phyloP scores from a whole-genome alignment of 331 rosid genomes.

The Malus hybrid region DNA sequence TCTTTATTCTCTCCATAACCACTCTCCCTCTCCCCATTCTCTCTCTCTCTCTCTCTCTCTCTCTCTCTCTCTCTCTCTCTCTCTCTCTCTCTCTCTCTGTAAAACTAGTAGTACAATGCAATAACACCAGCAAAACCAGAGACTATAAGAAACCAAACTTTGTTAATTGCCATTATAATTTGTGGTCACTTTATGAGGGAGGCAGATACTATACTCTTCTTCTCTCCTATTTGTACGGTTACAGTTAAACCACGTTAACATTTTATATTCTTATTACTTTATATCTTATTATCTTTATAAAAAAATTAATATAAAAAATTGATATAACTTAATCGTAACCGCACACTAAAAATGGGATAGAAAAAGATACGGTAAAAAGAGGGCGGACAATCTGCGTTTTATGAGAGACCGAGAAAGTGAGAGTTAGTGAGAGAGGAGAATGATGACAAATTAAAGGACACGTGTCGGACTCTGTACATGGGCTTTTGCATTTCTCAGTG shows the following conservation, averaged over 20 bases:
- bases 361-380: too few relatives aligned
- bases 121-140: not conserved
- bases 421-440: not conserved
- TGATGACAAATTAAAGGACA: not conserved
- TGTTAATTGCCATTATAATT: not conserved
- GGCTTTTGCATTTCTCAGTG: not conserved
- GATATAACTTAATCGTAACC: too few relatives aligned
- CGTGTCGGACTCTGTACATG: not conserved
- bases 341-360: too few relatives aligned
- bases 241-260: too few relatives aligned
- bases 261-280: too few relatives aligned
- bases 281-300: too few relatives aligned
- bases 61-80: slow-evolving; percentile 19
- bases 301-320: too few relatives aligned
- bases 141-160: not conserved
- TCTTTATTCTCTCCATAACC: slow-evolving; percentile 42
- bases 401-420: not conserved
- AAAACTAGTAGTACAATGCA: not conserved
- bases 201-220: too few relatives aligned
- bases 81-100: not conserved
- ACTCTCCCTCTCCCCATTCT: slow-evolving; percentile 43
- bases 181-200: not conserved
- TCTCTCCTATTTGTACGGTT: too few relatives aligned
- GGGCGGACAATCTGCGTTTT: too few relatives aligned
- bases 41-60: not conserved